phyloP scores from a whole-genome alignment of 1,284 basidiomycete genomes.

The Phellinidium pouzarii region DNA sequence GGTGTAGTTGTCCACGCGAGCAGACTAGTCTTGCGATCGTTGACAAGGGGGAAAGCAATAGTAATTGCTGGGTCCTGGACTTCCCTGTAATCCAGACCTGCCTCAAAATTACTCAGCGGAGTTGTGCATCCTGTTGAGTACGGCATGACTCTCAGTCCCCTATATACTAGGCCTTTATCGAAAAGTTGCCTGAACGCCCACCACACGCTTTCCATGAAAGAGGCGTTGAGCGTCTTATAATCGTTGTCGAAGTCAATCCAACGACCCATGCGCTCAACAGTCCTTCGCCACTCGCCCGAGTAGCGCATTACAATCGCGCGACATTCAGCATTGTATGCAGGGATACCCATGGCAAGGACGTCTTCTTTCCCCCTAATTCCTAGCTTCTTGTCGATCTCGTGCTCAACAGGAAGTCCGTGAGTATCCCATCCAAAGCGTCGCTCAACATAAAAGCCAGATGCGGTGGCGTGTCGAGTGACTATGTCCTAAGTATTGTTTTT shows the following conservation, averaged over 20 bases:
- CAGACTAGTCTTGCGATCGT: slow-evolving; percentile 87
- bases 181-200: slow-evolving; percentile 97
- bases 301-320: slow-evolving; percentile 98
- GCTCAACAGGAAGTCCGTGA: slow-evolving; percentile 97
- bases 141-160: slow-evolving; percentile 94
- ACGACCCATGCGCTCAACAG: slow-evolving; percentile 96
- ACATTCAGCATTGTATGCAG: slow-evolving; percentile 97
- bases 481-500: slow-evolving; percentile 68
- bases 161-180: slow-evolving; percentile 92
- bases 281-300: slow-evolving; percentile 86
- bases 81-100: slow-evolving; percentile 89
- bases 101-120: slow-evolving; percentile 97
- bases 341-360: slow-evolving; percentile 94
- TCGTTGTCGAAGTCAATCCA: slow-evolving; percentile 99
- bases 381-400: slow-evolving; percentile 98
- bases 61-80: slow-evolving; percentile 96
- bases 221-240: slow-evolving; percentile 93
- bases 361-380: slow-evolving; percentile 91
- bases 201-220: slow-evolving; percentile 99
- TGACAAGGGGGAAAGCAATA: slow-evolving; percentile 87
- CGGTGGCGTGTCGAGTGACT: slow-evolving; percentile 91
- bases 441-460: slow-evolving; percentile 90
- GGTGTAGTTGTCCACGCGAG: slow-evolving; percentile 99
- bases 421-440: slow-evolving; percentile 99
- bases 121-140: slow-evolving; percentile 97